Conservation (phyloP, 441 rosid species). For the Geranium incanum region DNA sequence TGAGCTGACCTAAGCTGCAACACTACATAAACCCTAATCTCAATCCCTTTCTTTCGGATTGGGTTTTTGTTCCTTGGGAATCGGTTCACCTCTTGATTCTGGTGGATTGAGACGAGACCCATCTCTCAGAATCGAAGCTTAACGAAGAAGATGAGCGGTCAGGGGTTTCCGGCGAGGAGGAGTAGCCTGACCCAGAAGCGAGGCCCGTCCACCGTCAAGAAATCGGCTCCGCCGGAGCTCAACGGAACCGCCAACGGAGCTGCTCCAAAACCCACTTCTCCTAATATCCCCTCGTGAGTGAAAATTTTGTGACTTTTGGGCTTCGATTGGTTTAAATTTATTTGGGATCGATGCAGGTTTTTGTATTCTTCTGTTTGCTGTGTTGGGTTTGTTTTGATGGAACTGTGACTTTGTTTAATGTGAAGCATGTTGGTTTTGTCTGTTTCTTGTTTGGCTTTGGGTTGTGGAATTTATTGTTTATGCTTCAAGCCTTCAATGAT, state of each 20-base stretch:
- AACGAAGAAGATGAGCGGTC: conserved; percentile 42
- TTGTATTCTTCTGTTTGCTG: not conserved
- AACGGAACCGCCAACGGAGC: conserved; percentile 37
- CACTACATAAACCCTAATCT: not conserved
- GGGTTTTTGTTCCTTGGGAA: not conserved
- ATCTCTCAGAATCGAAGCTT: not conserved
- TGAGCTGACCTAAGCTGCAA: not conserved
- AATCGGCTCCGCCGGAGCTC: conserved; percentile 36
- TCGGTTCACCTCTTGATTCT: not conserved
- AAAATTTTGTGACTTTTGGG: not conserved
- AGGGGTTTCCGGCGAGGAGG: conserved; percentile 39
- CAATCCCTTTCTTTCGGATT: not conserved
- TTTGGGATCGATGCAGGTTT: not conserved
- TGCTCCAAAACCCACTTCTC: conserved; percentile 43
- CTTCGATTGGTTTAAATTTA: not conserved
- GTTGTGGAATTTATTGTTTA: not conserved
- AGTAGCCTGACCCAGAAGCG: conserved; percentile 35
- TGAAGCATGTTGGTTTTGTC: not conserved
- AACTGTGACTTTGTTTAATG: not conserved
- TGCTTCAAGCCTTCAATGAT: not conserved
- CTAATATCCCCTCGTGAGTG: conserved; percentile 23
- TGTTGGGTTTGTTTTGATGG: not conserved
- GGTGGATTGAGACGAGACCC: not conserved
- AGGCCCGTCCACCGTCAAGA: conserved; percentile 43
- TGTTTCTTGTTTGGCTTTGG: not conserved